A percentile compares a stretch with the other conserved stretches of the same genome.
phyloP scores from a whole-genome alignment of 1,139 yeast species.

The Yamadazyma siamensis region DNA sequence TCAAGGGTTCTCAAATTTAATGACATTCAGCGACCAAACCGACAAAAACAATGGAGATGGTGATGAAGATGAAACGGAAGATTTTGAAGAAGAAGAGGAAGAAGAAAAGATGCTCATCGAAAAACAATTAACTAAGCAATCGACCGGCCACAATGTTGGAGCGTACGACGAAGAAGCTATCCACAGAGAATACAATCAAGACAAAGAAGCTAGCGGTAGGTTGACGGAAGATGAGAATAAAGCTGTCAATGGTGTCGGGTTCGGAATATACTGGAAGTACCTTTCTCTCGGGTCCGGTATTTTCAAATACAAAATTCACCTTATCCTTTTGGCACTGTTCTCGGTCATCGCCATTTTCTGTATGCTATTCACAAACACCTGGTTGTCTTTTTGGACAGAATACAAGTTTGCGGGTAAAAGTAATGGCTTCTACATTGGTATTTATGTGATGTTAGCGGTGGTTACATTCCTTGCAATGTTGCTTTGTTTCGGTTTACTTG shows the following conservation, averaged over 20 bases:
- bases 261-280: slow-evolving; percentile 38
- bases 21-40: slow-evolving; percentile 18
- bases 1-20: slow-evolving; percentile 15
- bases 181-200: slow-evolving; percentile 14
- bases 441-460: slow-evolving; percentile 49
- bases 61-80: slow-evolving; percentile 23
- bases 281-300: slow-evolving; percentile 56
- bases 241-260: slow-evolving; percentile 37
- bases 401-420: slow-evolving; percentile 45
- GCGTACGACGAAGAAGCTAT: slow-evolving; percentile 18
- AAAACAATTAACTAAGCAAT: slow-evolving; percentile 11
- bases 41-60: slow-evolving; percentile 16
- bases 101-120: slow-evolving; percentile 17
- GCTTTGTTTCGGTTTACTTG: slow-evolving; percentile 36
- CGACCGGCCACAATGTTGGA: slow-evolving; percentile 10
- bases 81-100: slow-evolving; percentile 9
- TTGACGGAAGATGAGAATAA: slow-evolving; percentile 28
- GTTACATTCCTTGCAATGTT: slow-evolving; percentile 37
- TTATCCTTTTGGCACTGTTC: slow-evolving; percentile 10
- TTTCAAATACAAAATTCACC: slow-evolving; percentile 19
- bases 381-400: slow-evolving; percentile 85
- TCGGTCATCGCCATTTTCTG: slow-evolving; percentile 52
- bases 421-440: slow-evolving; percentile 66
- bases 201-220: slow-evolving; percentile 22
- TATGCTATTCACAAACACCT: slow-evolving; percentile 66